These are phyloP conservation scores for Cystoisospora suis DNA, from an alignment of 169 alveolate species.

Conservation along the genomic window DNA sequence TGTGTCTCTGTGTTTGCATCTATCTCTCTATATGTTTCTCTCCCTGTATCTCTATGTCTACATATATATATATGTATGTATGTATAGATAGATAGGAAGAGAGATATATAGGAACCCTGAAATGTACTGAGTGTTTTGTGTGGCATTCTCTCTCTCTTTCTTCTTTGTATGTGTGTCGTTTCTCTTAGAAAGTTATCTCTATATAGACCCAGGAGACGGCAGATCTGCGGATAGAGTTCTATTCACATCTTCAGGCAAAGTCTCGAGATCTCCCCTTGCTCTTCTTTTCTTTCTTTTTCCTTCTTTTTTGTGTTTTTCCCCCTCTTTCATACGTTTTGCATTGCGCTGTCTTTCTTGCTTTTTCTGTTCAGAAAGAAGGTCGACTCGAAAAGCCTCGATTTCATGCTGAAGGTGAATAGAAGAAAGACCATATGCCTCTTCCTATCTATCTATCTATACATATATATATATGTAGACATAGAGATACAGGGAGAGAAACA, in stretches of 20 bases:
- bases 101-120: background rate
- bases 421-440: background rate
- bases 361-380: background rate
- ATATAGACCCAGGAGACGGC: too few relatives aligned
- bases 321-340: background rate
- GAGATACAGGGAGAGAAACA: background rate
- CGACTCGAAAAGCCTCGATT: background rate
- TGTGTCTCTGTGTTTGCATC: background rate
- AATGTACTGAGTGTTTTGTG: background rate
- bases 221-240: too few relatives aligned
- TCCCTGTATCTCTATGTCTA: background rate
- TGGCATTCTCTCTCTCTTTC: background rate
- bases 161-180: background rate
- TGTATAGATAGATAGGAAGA: background rate
- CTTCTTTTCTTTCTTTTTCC: background rate
- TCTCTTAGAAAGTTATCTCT: background rate
- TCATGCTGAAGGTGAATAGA: background rate
- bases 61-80: background rate
- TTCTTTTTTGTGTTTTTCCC: background rate
- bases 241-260: too few relatives aligned
- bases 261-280: background rate
- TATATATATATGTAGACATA: background rate
- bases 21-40: background rate
- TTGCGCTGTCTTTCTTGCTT: background rate
- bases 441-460: background rate